Evolutionary conservation across 495 filamentous ascomycete genomes (phyloP), one percentile per base, ranked within the genome.

Genomic region (Penicillium dipodomyicola): DNA sequence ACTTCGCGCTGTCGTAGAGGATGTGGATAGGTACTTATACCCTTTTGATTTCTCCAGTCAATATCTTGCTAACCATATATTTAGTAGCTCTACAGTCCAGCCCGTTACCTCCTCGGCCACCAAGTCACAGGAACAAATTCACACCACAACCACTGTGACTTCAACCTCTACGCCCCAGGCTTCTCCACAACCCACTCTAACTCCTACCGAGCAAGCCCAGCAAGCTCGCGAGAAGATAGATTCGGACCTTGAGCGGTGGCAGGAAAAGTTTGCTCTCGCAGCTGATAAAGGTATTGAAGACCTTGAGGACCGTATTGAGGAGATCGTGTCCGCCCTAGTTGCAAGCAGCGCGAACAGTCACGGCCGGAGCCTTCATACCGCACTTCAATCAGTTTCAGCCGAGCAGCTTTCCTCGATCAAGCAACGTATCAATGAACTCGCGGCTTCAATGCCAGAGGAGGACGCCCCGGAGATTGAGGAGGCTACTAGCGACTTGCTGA

Each of bases 241-340:
- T 8, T 82, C 84, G 15, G 95, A 97, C 69, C 80, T 99, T 37
- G 73, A 82, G 46, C 75, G 79, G 37, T 97, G 92, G 91, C 86
- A 96, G 69, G 80, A 82, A 40, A 91, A 94, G 61, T 97, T 97
- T 69, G 79, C 87, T 22, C 83, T 84, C 54, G 90, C 90, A 8
- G 88, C 88, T 20, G 86, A 92, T 46, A 88, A 92, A 63, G 91
- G 90, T 8, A 79, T 88, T 29, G 84, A 87, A 47, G 85, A 89
- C 61, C 78, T 92, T 10, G 77, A 83, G 52, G 73, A 79, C 9
- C 79, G 83, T n/a, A 79, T 92, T n/a, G 78, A 80, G 27, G 87
- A 96, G 58, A 92, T 99, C 54, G 85, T 91, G 23, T 77, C 82
- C 1, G 81, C 82, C n/a, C 82, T 93, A 40, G 74, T 90, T 47